phyloP scores from a whole-genome alignment of 2,329 filamentous ascomycete genomes.

The Didymella arachidicola region DNA sequence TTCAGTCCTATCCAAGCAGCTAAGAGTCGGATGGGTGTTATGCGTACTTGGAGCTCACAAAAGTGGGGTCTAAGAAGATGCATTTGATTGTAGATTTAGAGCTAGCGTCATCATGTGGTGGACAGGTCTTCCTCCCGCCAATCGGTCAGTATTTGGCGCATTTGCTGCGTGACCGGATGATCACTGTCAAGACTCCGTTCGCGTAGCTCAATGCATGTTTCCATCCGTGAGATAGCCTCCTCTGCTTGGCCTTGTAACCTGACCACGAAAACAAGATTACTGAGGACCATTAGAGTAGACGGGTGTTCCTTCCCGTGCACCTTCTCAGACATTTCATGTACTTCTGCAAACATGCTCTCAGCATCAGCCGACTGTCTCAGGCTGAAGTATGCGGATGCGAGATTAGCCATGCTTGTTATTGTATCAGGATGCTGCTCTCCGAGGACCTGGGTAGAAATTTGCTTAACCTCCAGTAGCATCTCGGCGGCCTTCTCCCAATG shows the following conservation, averaged over 20 bases:
- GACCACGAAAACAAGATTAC: background rate
- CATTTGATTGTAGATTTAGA: background rate
- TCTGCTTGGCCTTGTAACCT: background rate
- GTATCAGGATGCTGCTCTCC: background rate
- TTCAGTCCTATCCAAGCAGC: no score
- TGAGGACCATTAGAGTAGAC: background rate
- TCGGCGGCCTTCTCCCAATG: background rate
- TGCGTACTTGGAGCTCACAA: background rate
- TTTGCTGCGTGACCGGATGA: background rate
- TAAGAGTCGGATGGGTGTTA: no score
- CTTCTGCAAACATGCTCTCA: background rate
- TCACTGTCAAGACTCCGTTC: background rate
- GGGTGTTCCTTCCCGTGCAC: background rate
- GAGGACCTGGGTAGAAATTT: background rate
- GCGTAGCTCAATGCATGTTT: background rate
- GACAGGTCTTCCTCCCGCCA: background rate
- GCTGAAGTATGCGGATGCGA: background rate
- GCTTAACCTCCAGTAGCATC: background rate
- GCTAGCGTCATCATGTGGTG: background rate
- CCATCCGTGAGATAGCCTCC: background rate
- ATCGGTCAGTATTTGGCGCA: background rate
- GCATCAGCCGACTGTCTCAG: background rate
- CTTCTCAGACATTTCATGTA: background rate
- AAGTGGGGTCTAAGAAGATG: background rate
- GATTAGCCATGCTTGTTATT: background rate